Percentiles rank a stretch among this genome's conserved stretches.
Conservation (phyloP, 129 eudicot species). For the Centrapalus pauciflorus region DNA sequence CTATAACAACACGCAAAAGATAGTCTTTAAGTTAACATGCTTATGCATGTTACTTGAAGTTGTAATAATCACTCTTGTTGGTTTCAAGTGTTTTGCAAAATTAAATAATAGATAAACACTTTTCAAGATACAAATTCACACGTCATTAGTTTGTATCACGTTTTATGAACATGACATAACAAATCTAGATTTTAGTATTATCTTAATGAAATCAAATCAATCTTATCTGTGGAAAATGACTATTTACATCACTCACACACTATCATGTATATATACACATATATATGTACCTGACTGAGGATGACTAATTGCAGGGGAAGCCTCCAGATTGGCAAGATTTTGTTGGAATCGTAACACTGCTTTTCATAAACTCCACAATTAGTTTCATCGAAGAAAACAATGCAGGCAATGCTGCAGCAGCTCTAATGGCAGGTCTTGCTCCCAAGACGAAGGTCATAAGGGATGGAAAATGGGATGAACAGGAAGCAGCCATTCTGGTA, state of each 20-base stretch:
- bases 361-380: slow-evolving; percentile 80
- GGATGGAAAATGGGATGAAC: slow-evolving; percentile 80
- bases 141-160: too few relatives aligned
- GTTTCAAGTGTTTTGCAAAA: too few relatives aligned
- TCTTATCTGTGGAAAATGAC: background rate
- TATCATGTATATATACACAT: background rate
- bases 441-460: slow-evolving; percentile 88
- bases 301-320: slow-evolving; percentile 49
- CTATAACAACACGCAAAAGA: too few relatives aligned
- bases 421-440: slow-evolving; percentile 93
- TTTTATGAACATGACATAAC: too few relatives aligned
- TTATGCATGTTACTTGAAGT: too few relatives aligned
- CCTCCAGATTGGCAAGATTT: slow-evolving; percentile 98
- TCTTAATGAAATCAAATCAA: too few relatives aligned
- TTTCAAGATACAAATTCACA: too few relatives aligned
- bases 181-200: too few relatives aligned
- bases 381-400: slow-evolving; percentile 89
- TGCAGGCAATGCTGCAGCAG: slow-evolving; percentile 92
- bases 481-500: slow-evolving; percentile 72
- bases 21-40: too few relatives aligned
- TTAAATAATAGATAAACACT: too few relatives aligned
- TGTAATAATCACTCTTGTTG: too few relatives aligned
- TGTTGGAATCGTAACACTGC: slow-evolving; percentile 60
- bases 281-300: background rate
- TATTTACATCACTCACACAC: background rate